Evolutionary conservation across 2,329 filamentous ascomycete species (phyloP).

Genomic region (Cladosporium sp.): DNA sequence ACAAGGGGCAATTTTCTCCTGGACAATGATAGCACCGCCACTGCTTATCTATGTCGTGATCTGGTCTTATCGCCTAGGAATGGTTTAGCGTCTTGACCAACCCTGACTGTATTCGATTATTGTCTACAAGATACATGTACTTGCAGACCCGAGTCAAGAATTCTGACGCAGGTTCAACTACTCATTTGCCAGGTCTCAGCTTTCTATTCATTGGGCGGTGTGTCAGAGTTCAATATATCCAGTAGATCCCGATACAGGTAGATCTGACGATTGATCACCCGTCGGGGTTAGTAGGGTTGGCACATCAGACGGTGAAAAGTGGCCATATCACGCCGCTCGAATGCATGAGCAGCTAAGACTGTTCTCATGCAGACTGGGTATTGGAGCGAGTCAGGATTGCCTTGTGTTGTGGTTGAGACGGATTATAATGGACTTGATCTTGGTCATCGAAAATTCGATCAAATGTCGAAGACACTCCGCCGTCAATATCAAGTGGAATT

Average conservation of each 20-base stretch:
- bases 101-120: not conserved
- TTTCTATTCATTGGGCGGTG: not conserved
- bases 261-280: not conserved
- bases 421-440: not conserved
- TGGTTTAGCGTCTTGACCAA: not conserved
- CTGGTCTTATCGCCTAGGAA: not conserved
- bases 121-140: not conserved
- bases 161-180: not conserved
- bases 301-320: not conserved
- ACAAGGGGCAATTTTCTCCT: not conserved
- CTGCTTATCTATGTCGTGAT: not conserved
- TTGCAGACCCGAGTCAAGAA: not conserved
- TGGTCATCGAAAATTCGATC: not conserved
- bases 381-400: not conserved
- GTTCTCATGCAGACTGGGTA: not conserved
- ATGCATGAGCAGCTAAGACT: not conserved
- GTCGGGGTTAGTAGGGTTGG: not conserved
- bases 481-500: too few relatives aligned
- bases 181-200: not conserved
- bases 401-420: not conserved
- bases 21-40: not conserved
- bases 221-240: not conserved
- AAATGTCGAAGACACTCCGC: not conserved
- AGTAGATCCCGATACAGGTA: not conserved
- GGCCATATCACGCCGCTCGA: not conserved